Evolutionary conservation across 495 filamentous ascomycete genomes (phyloP).

Genomic region (Xylaria cubensis): DNA sequence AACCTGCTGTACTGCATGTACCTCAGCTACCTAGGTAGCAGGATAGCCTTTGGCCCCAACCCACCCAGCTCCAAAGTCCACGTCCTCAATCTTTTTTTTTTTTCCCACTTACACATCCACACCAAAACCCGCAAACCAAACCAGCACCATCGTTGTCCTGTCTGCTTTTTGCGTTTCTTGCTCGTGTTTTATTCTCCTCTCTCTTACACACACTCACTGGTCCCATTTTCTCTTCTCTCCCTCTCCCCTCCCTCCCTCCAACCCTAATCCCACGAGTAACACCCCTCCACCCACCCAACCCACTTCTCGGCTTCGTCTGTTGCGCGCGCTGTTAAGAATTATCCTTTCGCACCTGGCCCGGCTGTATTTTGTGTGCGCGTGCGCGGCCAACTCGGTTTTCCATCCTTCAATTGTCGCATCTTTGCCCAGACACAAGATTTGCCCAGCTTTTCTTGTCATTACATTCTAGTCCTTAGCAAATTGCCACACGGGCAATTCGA

Average conservation of each 20-base stretch:
- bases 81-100: conserved; percentile 40
- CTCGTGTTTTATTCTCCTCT: conserved; percentile 52
- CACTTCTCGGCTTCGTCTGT: conserved; percentile 51
- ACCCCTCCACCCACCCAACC: conserved; percentile 39
- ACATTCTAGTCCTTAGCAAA: conserved; percentile 46
- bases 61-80: conserved; percentile 29
- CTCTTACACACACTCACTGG: conserved; percentile 42
- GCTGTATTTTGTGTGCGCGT: conserved; percentile 44
- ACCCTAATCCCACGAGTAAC: conserved; percentile 40
- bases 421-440: conserved; percentile 37
- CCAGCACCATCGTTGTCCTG: conserved; percentile 56
- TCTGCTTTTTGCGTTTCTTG: conserved; percentile 66
- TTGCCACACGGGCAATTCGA: conserved; percentile 40
- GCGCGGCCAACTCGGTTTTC: conserved; percentile 42
- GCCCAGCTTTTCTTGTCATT: conserved; percentile 45
- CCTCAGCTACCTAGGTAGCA: conserved; percentile 5
- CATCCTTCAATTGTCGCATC: conserved; percentile 43
- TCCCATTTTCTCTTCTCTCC: conserved; percentile 53
- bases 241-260: conserved; percentile 45
- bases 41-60: conserved; percentile 10
- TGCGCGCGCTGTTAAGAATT: conserved; percentile 46
- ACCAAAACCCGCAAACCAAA: conserved; percentile 44
- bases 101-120: conserved; percentile 52
- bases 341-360: conserved; percentile 42
- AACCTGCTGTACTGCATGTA: conserved; percentile 6